These are phyloP conservation scores for Cladosporium cucumerinum DNA, from an alignment of 2,329 filamentous ascomycete species.

Conservation along the genomic window DNA sequence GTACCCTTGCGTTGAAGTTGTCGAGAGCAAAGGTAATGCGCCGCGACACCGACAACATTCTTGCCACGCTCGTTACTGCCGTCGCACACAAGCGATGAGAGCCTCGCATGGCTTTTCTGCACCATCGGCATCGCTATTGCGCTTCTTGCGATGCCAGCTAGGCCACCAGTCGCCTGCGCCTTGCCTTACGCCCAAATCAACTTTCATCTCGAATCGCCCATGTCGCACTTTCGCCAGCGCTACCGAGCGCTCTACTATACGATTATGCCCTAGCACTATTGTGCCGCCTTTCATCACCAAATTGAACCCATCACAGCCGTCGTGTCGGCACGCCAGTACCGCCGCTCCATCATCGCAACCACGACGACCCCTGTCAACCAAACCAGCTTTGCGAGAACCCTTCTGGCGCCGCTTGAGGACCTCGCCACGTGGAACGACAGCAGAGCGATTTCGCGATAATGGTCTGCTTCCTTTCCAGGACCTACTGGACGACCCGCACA, in stretches of 20 bases:
- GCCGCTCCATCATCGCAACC: not conserved
- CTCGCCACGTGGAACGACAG: slow-evolving; percentile 25
- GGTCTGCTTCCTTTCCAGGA: slow-evolving; percentile 54
- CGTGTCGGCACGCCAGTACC: not conserved
- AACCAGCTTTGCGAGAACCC: slow-evolving; percentile 20
- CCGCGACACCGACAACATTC: not conserved
- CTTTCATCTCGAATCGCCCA: not conserved
- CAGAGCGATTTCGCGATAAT: slow-evolving; percentile 45
- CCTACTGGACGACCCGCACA: slow-evolving; percentile 58
- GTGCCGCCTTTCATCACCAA: not conserved
- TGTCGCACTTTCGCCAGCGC: slow-evolving; percentile 5
- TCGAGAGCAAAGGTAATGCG: not conserved
- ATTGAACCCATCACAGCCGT: not conserved
- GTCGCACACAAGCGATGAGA: slow-evolving; percentile 16
- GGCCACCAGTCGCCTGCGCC: not conserved
- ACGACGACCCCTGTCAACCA: slow-evolving; percentile 23
- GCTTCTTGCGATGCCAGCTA: slow-evolving; percentile 70
- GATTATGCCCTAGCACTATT: not conserved
- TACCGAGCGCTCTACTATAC: not conserved
- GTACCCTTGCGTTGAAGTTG: slow-evolving; percentile 1
- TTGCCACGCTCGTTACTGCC: not conserved
- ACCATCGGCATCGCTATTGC: slow-evolving; percentile 60
- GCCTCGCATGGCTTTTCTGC: slow-evolving; percentile 29
- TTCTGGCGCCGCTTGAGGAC: slow-evolving; percentile 16
- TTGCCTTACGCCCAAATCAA: not conserved